These are phyloP conservation scores for Quercus glauca DNA, from an alignment of 306 rosid genomes.

Conservation along the genomic window DNA sequence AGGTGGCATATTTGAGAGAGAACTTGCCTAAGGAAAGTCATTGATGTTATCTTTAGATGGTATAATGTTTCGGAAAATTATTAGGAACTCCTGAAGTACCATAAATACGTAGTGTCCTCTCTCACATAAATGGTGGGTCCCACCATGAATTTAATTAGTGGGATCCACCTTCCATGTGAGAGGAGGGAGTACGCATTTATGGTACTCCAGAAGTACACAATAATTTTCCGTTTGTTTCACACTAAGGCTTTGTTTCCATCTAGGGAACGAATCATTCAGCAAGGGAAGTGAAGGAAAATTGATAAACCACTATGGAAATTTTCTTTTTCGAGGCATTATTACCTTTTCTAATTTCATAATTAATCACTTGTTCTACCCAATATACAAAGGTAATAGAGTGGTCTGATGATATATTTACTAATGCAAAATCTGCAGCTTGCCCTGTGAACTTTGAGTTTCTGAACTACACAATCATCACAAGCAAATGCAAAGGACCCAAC, in stretches of 20 bases:
- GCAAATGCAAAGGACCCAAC: slow-evolving; percentile 85
- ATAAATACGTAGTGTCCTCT: no score
- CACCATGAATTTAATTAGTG: no score
- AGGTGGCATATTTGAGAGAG: neutral
- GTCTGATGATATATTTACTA: neutral
- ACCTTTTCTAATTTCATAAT: neutral
- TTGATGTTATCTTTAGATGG: neutral
- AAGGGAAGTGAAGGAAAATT: neutral
- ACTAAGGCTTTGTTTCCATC: neutral
- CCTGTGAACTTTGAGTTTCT: slow-evolving; percentile 81
- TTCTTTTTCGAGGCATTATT: neutral
- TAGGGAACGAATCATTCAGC: neutral
- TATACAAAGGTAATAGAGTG: neutral
- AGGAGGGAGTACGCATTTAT: no score
- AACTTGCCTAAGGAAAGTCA: neutral
- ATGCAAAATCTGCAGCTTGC: slow-evolving; percentile 65
- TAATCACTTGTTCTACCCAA: neutral
- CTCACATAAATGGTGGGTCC: no score
- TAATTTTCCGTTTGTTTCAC: neutral
- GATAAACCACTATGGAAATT: neutral
- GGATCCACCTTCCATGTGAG: no score
- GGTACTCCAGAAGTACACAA: no score
- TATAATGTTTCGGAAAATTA: neutral
- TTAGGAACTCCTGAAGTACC: no score
- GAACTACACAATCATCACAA: slow-evolving; percentile 80